Evolutionary conservation across 495 filamentous ascomycete genomes (phyloP), one percentile per base, ranked within the genome.

Genomic region (Xylaria telfairii): DNA sequence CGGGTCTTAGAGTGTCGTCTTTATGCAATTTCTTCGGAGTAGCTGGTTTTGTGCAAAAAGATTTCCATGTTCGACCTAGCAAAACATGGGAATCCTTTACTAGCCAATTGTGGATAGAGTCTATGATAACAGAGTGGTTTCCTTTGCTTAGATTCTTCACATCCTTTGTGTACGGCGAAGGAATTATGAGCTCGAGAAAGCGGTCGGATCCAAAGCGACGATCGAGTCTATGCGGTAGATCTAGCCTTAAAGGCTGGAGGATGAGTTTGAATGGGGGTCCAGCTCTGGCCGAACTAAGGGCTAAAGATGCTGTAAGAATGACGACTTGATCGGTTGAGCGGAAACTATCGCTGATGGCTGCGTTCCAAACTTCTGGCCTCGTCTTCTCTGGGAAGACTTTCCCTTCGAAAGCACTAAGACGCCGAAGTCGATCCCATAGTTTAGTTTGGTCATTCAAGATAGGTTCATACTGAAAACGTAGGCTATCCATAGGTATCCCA

Each of bases 141-240:
- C 19, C 30, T 17, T 59, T 65, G 17, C 72, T 71, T 15, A 74
- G 42, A 5, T 68, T 65, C 46, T 75, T 78, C 10, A 81, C 26
- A 9, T 77, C 65, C 7, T 62, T 30, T 3, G 76, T 71, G 1
- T 74, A 70, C 15, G 73, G 75, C 1, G 80, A 79, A 10, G 84
- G 81, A 30, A 84, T 70, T 8, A 81, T 70, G 6, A 86, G 70
- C 30, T 86, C 83, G 44, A 86, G 72, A 44, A 85, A 85, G 10
- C 83, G 78, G 56, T 86, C 84, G 5, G 81, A 72, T 6, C 83
- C 84, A 65, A 86, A 85, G n/a, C 79, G 80, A 56, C 84, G 75
- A n/a, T 75, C 77, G 15, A 86, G 74, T 15, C 84, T 79, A 67
- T 82, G 82, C 4, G 79, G 72, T 44, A 83, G 74, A 54, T 84